Base-by-base conservation (phyloP, 768 basidiomycete species). In the Porphyrellus cyaneotinctus region DNA sequence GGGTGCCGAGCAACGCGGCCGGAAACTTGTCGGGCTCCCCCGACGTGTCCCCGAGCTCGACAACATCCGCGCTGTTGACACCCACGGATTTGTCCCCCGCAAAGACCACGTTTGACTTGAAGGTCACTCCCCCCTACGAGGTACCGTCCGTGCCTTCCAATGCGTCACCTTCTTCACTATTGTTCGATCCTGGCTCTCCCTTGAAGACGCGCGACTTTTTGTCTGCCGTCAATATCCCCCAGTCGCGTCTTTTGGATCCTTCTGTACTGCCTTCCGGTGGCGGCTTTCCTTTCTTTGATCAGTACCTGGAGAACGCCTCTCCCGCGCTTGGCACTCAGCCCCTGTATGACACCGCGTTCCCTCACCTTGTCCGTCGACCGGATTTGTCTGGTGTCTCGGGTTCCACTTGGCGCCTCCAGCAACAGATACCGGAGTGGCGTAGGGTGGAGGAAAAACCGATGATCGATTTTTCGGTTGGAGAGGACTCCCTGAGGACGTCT, bases 31-130 rank as follows among this genome's bases (percentile, higher is more conserved):
- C 78, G 5, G 78, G 70, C 56, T 81, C 84, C 39, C 85, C 87
- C 0, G 86, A 88, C 60, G 77, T 87, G 53, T 88, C 86, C 38
- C 87, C 87, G 14, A 80, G 81, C 33, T 88, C 87, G 28, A 84
- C 80, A 2, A 77, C 84, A 15, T 87, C 86, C 35, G 80, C 83
- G 17, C 76, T 89, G 18, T 70, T 88, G 53, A 90, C 88, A 0
- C 87, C 88, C 1, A 84, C 85, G 36, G 87, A 88, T 60, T 73
- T 85, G 45, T 88, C 86, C 14, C 88, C 87, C 24, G 78, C 80
- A 47, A 79, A 69, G 60, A 32, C 78, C 47, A 65, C 77, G 15
- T 82, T 84, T 61, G 83, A 86, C 57, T 63, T 76, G 47, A 87
- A 78, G 65, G 62, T 79, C 39, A 73, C 78, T 56, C 71, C 77